phyloP scores from a whole-genome alignment of 192 early-diverging fungal species.

The Rhizophagus prolifer region DNA sequence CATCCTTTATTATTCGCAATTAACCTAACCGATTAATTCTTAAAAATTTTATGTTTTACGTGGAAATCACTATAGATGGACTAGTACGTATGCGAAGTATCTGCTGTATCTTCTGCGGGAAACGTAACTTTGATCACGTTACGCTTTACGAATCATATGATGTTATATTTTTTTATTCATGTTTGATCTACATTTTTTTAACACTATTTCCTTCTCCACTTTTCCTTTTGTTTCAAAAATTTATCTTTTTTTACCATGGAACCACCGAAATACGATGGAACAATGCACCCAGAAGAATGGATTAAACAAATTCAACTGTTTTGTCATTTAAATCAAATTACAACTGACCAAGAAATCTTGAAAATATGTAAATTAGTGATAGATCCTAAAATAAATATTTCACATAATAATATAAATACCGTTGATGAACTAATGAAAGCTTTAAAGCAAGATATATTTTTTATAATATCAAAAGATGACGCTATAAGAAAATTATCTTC shows the following conservation, averaged over 20 bases:
- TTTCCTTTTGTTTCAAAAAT: too few relatives aligned
- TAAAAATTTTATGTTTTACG: too few relatives aligned
- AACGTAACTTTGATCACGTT: too few relatives aligned
- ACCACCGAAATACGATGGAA: neutral
- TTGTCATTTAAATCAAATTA: neutral
- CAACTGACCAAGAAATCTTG: neutral
- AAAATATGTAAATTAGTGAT: neutral
- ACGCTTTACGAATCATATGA: too few relatives aligned
- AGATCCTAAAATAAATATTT: neutral
- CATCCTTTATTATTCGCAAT: too few relatives aligned
- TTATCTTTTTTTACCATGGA: conserved; percentile 23
- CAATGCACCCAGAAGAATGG: neutral
- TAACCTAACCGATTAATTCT: too few relatives aligned
- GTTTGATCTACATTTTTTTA: too few relatives aligned
- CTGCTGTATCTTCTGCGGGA: too few relatives aligned
- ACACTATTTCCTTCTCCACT: too few relatives aligned
- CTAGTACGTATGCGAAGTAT: too few relatives aligned
- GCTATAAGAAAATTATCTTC: neutral
- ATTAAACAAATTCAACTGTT: neutral
- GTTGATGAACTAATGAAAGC: neutral
- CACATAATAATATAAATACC: neutral
- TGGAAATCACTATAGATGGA: too few relatives aligned
- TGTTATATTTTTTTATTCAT: too few relatives aligned
- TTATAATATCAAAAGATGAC: neutral
- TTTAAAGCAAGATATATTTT: neutral